Conservation (phyloP, 129 eudicot genomes). For the Escallonia rubra region DNA sequence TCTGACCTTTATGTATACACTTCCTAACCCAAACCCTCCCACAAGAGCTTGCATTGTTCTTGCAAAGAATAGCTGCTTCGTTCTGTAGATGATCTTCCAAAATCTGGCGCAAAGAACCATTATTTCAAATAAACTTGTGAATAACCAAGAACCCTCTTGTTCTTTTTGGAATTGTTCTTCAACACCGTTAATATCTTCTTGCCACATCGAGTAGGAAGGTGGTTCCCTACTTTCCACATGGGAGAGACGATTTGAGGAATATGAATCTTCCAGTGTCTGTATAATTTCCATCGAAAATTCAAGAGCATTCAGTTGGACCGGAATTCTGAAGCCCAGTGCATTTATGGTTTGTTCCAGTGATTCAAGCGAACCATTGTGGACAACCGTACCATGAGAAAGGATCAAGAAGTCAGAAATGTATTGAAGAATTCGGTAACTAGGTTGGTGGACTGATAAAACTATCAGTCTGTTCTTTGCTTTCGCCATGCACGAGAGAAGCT, state of each 20-base stretch:
- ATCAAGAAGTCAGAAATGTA: slow-evolving; percentile 67
- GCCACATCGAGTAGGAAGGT: slow-evolving; percentile 32
- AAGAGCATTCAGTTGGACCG: slow-evolving; percentile 62
- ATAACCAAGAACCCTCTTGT: slow-evolving; percentile 12
- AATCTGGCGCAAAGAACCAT: slow-evolving; percentile 60
- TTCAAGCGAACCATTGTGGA: slow-evolving; percentile 66
- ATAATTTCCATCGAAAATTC: slow-evolving; percentile 93
- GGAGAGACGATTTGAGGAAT: slow-evolving; percentile 25
- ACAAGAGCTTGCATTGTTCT: slow-evolving; percentile 93
- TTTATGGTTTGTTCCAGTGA: slow-evolving; percentile 62
- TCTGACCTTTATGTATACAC: slow-evolving; percentile 65
- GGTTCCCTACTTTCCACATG: slow-evolving; percentile 28
- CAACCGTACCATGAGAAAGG: slow-evolving; percentile 69
- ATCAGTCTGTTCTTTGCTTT: slow-evolving; percentile 61
- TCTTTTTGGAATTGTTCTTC: slow-evolving; percentile 29
- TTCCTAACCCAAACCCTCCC: slow-evolving; percentile 88
- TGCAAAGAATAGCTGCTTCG: slow-evolving; percentile 84
- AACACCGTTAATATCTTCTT: slow-evolving; percentile 23
- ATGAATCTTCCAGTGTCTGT: slow-evolving; percentile 40
- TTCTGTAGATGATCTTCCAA: slow-evolving; percentile 80
- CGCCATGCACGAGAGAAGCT: slow-evolving; percentile 75
- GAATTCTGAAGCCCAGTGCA: slow-evolving; percentile 55
- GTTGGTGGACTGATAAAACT: slow-evolving; percentile 85
- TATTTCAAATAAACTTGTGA: slow-evolving; percentile 38
- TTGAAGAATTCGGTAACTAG: slow-evolving; percentile 76